phyloP scores from a whole-genome alignment of 768 basidiomycete species.

The Lyophyllum decastes region DNA sequence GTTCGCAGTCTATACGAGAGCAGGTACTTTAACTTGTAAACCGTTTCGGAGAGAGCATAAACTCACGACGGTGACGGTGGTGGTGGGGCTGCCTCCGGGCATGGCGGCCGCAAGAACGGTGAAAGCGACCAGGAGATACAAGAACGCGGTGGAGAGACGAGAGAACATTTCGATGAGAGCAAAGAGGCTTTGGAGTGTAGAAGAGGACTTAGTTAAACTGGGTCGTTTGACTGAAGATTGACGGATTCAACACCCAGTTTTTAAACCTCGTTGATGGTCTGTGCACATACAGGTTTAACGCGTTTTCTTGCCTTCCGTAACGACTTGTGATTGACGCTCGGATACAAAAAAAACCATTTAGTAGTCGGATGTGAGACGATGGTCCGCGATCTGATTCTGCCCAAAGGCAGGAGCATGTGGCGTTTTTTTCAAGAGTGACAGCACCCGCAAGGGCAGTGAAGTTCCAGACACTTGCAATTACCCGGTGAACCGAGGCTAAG shows the following conservation, averaged over 20 bases:
- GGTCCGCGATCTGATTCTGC: neutral
- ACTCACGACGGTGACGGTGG: conserved; percentile 11
- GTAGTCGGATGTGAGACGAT: neutral
- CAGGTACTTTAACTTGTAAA: neutral
- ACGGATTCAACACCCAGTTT: neutral
- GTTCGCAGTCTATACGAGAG: conserved; percentile 11
- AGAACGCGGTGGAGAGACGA: conserved; percentile 19
- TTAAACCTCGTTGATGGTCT: conserved; percentile 7
- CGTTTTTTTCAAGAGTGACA: neutral
- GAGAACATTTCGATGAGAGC: conserved; percentile 25
- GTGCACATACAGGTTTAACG: neutral
- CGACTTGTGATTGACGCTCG: neutral
- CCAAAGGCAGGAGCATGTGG: neutral
- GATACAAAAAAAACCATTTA: neutral
- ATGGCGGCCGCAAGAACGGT: conserved; percentile 29
- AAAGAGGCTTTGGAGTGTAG: neutral
- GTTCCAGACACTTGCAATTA: neutral
- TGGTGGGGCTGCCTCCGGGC: conserved; percentile 18
- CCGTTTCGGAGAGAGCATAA: neutral
- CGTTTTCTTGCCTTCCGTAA: neutral
- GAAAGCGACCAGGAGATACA: conserved; percentile 24
- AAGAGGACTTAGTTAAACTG: conserved; percentile 10
- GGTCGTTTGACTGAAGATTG: conserved; percentile 21
- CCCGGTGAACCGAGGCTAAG: neutral
- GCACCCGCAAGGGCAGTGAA: neutral